These are phyloP conservation scores for Penicillium glabrum DNA, from an alignment of 2,329 filamentous ascomycete genomes.

Conservation along the genomic window DNA sequence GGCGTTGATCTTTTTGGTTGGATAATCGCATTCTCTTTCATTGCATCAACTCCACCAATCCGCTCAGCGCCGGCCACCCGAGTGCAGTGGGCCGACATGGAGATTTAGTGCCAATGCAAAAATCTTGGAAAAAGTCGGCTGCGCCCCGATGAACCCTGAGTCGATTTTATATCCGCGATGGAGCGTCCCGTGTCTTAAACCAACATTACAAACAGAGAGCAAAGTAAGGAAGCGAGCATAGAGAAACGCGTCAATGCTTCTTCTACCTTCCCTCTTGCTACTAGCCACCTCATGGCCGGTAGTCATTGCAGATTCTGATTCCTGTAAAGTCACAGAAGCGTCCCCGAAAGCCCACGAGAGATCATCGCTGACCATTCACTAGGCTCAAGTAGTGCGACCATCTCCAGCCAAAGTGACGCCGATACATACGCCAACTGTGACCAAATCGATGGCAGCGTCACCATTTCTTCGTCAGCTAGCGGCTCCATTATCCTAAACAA, in stretches of 20 bases:
- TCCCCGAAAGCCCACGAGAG: not conserved
- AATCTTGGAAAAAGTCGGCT: not conserved
- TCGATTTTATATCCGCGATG: not conserved
- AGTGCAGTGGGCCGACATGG: not conserved
- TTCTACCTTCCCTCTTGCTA: not conserved
- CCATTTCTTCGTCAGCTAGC: constrained; percentile 39
- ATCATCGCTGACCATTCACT: not conserved
- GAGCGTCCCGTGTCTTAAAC: not conserved
- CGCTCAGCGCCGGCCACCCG: not conserved
- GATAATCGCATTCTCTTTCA: not conserved
- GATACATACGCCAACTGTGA: constrained; percentile 36
- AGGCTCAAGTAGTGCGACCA: constrained; percentile 47
- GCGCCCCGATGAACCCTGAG: not conserved
- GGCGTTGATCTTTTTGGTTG: not conserved
- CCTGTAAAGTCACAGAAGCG: not conserved
- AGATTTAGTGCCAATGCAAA: not conserved
- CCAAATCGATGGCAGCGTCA: constrained; percentile 41
- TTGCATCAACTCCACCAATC: not conserved
- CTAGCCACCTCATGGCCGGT: not conserved
- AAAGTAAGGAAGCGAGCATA: not conserved
- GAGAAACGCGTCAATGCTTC: not conserved
- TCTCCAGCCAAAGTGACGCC: constrained; percentile 34
- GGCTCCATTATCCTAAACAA: constrained; percentile 44
- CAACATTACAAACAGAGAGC: not conserved
- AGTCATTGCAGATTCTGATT: not conserved